phyloP scores from a whole-genome alignment of 495 filamentous ascomycete genomes.

The Xylaria nigripes region DNA sequence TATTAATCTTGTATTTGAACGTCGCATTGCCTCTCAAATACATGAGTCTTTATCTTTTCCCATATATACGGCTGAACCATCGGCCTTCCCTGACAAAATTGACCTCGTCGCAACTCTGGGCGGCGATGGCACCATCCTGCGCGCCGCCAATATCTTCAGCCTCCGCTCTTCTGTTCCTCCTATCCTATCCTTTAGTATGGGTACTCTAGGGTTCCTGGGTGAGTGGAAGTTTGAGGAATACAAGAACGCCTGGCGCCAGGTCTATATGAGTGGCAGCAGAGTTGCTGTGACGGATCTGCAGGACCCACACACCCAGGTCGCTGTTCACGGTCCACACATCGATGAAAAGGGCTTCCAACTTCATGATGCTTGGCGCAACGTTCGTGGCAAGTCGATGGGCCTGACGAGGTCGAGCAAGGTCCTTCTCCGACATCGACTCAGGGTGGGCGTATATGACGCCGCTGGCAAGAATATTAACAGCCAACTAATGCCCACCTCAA shows the following conservation, averaged over 20 bases:
- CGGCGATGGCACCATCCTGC: constrained; percentile 91
- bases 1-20: constrained; percentile 76
- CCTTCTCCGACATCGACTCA: constrained; percentile 75
- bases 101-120: constrained; percentile 85
- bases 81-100: constrained; percentile 53
- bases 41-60: constrained; percentile 70
- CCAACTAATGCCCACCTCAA: constrained; percentile 38
- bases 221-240: constrained; percentile 94
- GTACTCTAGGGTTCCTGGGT: constrained; percentile 85
- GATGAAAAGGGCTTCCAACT: constrained; percentile 11
- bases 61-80: constrained; percentile 55
- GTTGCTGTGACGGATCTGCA: constrained; percentile 39
- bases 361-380: constrained; percentile 51
- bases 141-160: constrained; percentile 83
- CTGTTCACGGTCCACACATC: constrained; percentile 17
- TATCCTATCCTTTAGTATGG: constrained; percentile 94
- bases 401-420: constrained; percentile 62
- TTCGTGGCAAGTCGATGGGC: constrained; percentile 79
- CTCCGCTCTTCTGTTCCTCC: constrained; percentile 76
- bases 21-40: constrained; percentile 59
- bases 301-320: constrained; percentile 37
- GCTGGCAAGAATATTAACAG: constrained; percentile 48
- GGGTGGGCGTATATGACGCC: constrained; percentile 66
- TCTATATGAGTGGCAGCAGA: constrained; percentile 81
- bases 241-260: constrained; percentile 82